phyloP scores from a whole-genome alignment of 2,329 filamentous ascomycete species.

The Cytospora mali region DNA sequence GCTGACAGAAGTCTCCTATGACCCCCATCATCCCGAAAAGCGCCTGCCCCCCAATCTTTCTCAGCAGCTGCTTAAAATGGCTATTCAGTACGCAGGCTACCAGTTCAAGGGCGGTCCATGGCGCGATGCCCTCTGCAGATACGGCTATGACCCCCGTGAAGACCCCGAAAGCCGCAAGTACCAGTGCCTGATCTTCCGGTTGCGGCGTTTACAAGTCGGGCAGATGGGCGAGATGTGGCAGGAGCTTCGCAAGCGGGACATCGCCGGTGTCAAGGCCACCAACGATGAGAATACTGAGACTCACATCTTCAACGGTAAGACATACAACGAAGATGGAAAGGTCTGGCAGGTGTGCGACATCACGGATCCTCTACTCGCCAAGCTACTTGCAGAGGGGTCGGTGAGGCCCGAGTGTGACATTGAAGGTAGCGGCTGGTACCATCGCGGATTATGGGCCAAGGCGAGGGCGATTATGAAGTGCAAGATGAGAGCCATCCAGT shows the following conservation, averaged over 20 bases:
- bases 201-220: constrained; percentile 56
- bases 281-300: constrained; percentile 37
- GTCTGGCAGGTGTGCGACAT: constrained; percentile 96
- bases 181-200: constrained; percentile 86
- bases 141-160: constrained; percentile 81
- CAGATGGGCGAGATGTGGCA: constrained; percentile 54
- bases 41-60: constrained; percentile 33
- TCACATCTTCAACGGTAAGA: constrained; percentile 83
- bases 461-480: constrained; percentile 85
- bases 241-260: constrained; percentile 45
- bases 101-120: constrained; percentile 92
- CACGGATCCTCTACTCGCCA: constrained; percentile 72
- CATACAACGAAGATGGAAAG: constrained; percentile 77
- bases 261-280: constrained; percentile 35
- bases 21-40: constrained; percentile 42
- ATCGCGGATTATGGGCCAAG: constrained; percentile 79
- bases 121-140: constrained; percentile 83
- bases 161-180: constrained; percentile 79
- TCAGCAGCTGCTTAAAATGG: constrained; percentile 68
- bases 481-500: constrained; percentile 73
- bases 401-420: constrained; percentile 62
- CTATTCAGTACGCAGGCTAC: constrained; percentile 83
- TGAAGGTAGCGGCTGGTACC: constrained; percentile 78
- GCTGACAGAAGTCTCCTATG: constrained; percentile 43
- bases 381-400: constrained; percentile 65